Conservation (phyloP, 139 green algal species). For the Tetradesmus obliquus region DNA sequence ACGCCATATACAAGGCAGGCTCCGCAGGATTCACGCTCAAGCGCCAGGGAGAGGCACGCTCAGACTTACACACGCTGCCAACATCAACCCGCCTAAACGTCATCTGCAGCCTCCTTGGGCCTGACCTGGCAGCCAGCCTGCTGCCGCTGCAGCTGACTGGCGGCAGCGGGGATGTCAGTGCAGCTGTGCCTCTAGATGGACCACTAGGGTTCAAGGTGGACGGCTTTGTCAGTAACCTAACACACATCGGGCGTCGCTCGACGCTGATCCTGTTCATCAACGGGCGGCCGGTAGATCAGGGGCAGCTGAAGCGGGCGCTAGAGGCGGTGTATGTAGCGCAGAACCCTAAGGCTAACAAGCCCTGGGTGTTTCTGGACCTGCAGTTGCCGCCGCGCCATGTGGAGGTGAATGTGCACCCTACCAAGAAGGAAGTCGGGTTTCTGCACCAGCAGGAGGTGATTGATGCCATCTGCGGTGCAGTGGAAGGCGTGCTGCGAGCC, state of each 20-base stretch:
- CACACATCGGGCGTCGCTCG: conserved; percentile 19
- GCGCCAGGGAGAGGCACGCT: conserved; percentile 77
- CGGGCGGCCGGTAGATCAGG: conserved; percentile 88
- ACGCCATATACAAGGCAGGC: conserved; percentile 31
- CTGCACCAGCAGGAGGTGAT: conserved; percentile 74
- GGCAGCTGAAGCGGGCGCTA: conserved; percentile 80
- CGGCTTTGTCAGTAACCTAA: conserved; percentile 45
- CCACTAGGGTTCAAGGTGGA: not conserved
- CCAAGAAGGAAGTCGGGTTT: conserved; percentile 94
- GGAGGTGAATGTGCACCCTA: conserved; percentile 98
- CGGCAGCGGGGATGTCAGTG: conserved; percentile 15
- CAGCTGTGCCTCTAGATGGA: not conserved
- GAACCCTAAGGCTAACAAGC: conserved; percentile 76
- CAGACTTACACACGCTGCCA: conserved; percentile 82
- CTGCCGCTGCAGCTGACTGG: conserved; percentile 61
- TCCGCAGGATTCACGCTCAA: conserved; percentile 64
- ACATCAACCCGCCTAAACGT: conserved; percentile 65
- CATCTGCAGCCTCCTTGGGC: conserved; percentile 87
- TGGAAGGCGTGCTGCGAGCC: conserved; percentile 78
- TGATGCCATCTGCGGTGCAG: conserved; percentile 53
- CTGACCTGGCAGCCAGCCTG: conserved; percentile 75
- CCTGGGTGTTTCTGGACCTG: conserved; percentile 92
- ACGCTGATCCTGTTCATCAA: conserved; percentile 97
- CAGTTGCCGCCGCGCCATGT: conserved; percentile 87
- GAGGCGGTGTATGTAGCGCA: conserved; percentile 81